These are phyloP conservation scores for Camelina sativa DNA, from an alignment of 345 rosid genomes.

Conservation along the genomic window DNA sequence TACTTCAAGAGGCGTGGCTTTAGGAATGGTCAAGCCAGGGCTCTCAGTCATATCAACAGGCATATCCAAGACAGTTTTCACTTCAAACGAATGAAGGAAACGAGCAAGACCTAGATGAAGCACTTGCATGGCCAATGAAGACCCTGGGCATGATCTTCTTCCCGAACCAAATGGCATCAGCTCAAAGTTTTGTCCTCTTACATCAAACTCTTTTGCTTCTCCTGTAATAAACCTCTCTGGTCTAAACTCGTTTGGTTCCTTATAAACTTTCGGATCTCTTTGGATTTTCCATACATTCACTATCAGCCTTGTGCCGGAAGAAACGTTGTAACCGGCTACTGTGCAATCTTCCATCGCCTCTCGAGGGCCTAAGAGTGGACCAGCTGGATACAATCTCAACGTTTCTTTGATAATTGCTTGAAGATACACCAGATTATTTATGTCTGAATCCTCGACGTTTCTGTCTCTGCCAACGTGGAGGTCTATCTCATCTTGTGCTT, in stretches of 20 bases:
- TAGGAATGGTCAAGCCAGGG: constrained; percentile 51
- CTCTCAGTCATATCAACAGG: constrained; percentile 51
- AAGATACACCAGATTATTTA: constrained; percentile 52
- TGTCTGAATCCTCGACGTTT: constrained; percentile 58
- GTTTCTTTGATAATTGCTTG: constrained; percentile 71
- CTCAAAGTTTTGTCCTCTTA: constrained; percentile 52
- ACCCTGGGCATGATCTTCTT: constrained; percentile 57
- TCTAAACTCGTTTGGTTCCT: constrained; percentile 49
- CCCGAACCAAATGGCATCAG: constrained; percentile 60
- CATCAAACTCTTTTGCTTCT: constrained; percentile 46
- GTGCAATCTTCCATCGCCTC: constrained; percentile 60
- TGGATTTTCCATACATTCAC: constrained; percentile 63
- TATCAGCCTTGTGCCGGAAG: constrained; percentile 55
- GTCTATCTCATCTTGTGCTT: constrained; percentile 61
- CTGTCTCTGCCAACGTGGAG: constrained; percentile 51
- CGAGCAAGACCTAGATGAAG: constrained; percentile 50
- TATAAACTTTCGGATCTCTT: constrained; percentile 49
- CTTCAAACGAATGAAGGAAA: constrained; percentile 53
- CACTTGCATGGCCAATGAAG: constrained; percentile 50
- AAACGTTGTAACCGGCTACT: constrained; percentile 49
- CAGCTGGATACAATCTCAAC: constrained; percentile 61
- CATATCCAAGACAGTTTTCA: constrained; percentile 26
- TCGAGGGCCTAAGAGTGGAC: constrained; percentile 58
- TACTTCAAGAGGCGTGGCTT: constrained; percentile 55
- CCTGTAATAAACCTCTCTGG: constrained; percentile 60